A percentile compares a stretch with the other conserved stretches of the same genome.
phyloP scores from a whole-genome alignment of 169 alveolate species.

The Theileria parva region DNA sequence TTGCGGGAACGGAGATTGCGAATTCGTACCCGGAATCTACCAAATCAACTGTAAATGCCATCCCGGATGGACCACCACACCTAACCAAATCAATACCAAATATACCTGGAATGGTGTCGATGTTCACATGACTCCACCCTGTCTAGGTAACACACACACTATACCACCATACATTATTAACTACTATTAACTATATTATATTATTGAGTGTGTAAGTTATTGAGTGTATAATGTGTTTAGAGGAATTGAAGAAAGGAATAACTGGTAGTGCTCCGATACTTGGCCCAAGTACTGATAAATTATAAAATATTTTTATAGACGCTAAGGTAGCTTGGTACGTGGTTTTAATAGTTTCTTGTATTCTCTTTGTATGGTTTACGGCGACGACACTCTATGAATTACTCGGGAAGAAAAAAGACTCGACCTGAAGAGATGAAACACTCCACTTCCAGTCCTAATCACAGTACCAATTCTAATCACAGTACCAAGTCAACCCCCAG shows the following conservation, averaged over 20 bases:
- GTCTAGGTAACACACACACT: constrained; percentile 38
- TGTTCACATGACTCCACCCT: constrained; percentile 74
- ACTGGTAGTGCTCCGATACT: constrained; percentile 62
- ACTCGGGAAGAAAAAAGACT: constrained; percentile 5
- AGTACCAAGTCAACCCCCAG: neutral
- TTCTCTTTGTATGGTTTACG: constrained; percentile 39
- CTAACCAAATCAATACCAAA: constrained; percentile 58
- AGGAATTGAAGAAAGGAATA: constrained; percentile 49
- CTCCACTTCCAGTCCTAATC: neutral
- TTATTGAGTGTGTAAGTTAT: too few relatives aligned
- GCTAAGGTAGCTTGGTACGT: constrained; percentile 47
- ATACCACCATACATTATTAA: too few relatives aligned
- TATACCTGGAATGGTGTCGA: constrained; percentile 72
- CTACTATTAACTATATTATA: too few relatives aligned
- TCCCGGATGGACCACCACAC: constrained; percentile 75
- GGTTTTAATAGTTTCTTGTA: constrained; percentile 29
- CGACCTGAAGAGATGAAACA: neutral
- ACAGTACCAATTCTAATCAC: neutral
- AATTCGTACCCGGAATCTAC: constrained; percentile 68
- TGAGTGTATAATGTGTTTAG: neutral
- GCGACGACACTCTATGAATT: constrained; percentile 12
- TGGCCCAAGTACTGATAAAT: constrained; percentile 30
- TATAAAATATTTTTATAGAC: constrained; percentile 9
- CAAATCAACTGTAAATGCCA: constrained; percentile 75
- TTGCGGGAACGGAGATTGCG: constrained; percentile 73